Evolutionary conservation across 2,329 filamentous ascomycete genomes (phyloP), one percentile per base, ranked within the genome.

Genomic region (Nigrospora oryzae): DNA sequence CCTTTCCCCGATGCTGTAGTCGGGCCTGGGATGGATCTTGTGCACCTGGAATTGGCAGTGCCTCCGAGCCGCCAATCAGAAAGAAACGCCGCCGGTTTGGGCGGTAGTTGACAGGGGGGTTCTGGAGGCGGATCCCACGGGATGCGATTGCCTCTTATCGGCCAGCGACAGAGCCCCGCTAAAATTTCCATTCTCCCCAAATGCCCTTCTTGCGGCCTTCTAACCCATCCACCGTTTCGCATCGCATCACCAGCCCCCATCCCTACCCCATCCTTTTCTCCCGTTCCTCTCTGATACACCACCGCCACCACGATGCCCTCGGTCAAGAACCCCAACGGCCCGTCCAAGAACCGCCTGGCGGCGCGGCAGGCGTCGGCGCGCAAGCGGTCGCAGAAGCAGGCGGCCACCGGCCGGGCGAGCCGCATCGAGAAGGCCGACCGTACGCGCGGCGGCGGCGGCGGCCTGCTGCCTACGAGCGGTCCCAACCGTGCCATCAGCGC

Each of bases 241-340:
- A 28, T 28, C 23, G 23, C 23, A 28, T 7, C 8, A 7, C 23
- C 4, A 7, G 5, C 4, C 23, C 23, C 7, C 23, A 2, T n/a
- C 11, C 12, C 34, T 2, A 36, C 10, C 34, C 34, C 34, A n/a
- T 14, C 34, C 34, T 12, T n/a, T 36, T 36, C 11, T 12, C 34
- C 5, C 23, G 10, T 6, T 7, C 7, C 23, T 28, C 10, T 28
- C 23, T 28, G 8, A 6, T 28, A 10, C 4, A 2, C 23, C 32
- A 2, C 19, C 6, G 6, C 38, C 11, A 56, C 45, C 50, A 59
- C 44, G 16, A 79, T 77, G 74, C 69, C 71, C 14, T 79, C 75
- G 40, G 70, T 77, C 53, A 73, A 74, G 51, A 81, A 78, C 64
- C 76, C 75, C 56, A 80, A 80, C 68, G 68, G 66, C 39, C 67